Evolutionary conservation across 306 rosid genomes (phyloP), one percentile per base, ranked within the genome.

Genomic region (Cucurbita argyrosperma): DNA sequence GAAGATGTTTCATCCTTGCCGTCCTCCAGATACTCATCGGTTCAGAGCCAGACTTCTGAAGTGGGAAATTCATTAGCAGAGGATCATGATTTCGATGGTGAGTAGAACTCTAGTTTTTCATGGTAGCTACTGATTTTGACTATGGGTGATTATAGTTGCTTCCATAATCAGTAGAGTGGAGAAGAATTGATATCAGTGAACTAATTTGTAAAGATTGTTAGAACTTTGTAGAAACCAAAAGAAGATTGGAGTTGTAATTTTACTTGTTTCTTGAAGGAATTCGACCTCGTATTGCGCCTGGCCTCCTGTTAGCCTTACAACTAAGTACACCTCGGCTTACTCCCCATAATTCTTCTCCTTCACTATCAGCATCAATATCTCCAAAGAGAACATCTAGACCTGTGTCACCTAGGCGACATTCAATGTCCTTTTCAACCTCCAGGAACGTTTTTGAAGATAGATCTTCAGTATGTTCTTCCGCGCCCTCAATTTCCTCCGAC

Each of bases 321-420:
- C 79, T 78, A 9, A 84, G 57, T 79, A 85, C 96, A n/a, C 97
- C 98, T 72, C 88, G 85, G 26, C 37, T 90, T 30, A 90, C 86
- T 38, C 96, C 98, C 2, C 87, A 89, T 0, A 95, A 84, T 52
- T 89, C 98, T 6, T 97, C 96, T 82, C 90, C 92, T 45, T 76
- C 58, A 54, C 26, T 84, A 37, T 93, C 98, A 30, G 89, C 88
- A 11, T 84, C 91, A 18, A 87, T 58, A 59, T 87, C 98, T 21
- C 98, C 98, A 71, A 82, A 86, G 65, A 88, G 82, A 85, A 81
- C 87, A 66, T 88, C 98, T 14, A 83, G 81, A 72, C 85, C 92
- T 15, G 84, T 72, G 18, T 93, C 98, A 56, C 98, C 98, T 4
- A 83, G 80, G 86, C 89, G 90, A 10, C 90, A 83, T 72, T 76